Percentiles rank a stretch among this genome's conserved stretches.
phyloP scores from a whole-genome alignment of 2,329 filamentous ascomycete species.

The Paracoccidioides lutzii region DNA sequence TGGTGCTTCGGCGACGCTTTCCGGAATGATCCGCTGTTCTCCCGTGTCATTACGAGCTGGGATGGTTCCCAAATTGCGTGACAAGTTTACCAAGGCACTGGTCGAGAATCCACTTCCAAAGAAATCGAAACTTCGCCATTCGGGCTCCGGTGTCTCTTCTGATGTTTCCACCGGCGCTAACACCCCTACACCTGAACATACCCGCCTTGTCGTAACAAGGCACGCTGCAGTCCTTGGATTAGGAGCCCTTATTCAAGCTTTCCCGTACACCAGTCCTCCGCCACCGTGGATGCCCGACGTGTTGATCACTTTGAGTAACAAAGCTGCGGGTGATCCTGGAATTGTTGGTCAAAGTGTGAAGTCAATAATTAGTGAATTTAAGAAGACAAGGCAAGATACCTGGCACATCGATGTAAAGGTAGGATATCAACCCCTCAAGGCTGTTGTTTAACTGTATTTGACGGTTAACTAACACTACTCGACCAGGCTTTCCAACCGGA shows the following conservation, averaged over 20 bases:
- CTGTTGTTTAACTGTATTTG: not conserved
- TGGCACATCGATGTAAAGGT: constrained; percentile 98
- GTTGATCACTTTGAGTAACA: constrained; percentile 68
- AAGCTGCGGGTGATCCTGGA: constrained; percentile 76
- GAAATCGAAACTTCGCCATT: constrained; percentile 27
- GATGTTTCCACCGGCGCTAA: constrained; percentile 32
- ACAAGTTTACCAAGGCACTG: constrained; percentile 67
- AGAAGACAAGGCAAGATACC: constrained; percentile 97
- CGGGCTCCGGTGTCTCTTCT: constrained; percentile 26
- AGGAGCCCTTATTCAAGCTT: constrained; percentile 83
- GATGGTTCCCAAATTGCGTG: constrained; percentile 62
- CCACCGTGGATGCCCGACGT: constrained; percentile 90
- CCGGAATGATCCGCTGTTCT: constrained; percentile 96
- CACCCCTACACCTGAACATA: constrained; percentile 42
- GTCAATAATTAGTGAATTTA: constrained; percentile 87
- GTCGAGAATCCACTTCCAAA: constrained; percentile 77
- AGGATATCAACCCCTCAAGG: constrained; percentile 23
- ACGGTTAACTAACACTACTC: constrained; percentile 5
- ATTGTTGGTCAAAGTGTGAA: constrained; percentile 95
- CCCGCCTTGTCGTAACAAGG: constrained; percentile 64
- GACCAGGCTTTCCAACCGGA: constrained; percentile 73
- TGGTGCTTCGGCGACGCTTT: constrained; percentile 81
- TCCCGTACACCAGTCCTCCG: constrained; percentile 88
- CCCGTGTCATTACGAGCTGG: constrained; percentile 64
- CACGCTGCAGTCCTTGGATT: constrained; percentile 88